Evolutionary conservation across 257 asterid species (phyloP).

Genomic region (Osmanthus fragrans): DNA sequence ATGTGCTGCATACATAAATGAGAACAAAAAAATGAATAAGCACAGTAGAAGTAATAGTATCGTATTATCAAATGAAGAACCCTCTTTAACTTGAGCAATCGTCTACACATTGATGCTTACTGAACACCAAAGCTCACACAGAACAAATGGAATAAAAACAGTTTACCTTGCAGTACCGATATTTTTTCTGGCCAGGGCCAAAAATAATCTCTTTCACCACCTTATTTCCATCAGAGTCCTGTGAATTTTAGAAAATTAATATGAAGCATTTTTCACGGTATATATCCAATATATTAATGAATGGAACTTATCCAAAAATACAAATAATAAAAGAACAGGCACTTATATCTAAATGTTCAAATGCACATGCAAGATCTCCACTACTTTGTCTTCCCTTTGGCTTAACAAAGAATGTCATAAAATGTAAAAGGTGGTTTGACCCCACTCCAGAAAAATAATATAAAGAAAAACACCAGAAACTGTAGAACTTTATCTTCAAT

Average conservation of each 20-base stretch:
- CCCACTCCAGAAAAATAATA: background rate
- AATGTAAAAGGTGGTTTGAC: background rate
- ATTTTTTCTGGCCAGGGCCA: constrained; percentile 68
- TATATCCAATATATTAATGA: background rate
- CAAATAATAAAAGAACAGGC: background rate
- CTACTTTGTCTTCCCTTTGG: background rate
- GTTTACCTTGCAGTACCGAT: constrained; percentile 76
- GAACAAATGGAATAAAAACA: too few relatives aligned
- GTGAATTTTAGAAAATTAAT: constrained; percentile 14
- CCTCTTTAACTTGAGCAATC: too few relatives aligned
- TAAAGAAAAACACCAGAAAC: background rate
- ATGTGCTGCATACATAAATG: constrained; percentile 63
- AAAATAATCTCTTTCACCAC: constrained; percentile 63
- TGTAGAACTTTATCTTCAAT: background rate
- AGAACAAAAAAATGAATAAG: background rate
- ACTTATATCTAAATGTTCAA: background rate
- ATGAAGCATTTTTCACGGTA: background rate
- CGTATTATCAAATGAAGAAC: background rate
- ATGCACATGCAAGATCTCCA: constrained; percentile 8
- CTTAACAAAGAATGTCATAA: background rate
- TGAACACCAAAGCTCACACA: too few relatives aligned
- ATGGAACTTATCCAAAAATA: background rate
- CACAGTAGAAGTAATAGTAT: background rate
- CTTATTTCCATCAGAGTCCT: constrained; percentile 86
- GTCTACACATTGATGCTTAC: too few relatives aligned